These are phyloP conservation scores for Picea engelmannii DNA, from an alignment of 83 land plant species.

Conservation along the genomic window DNA sequence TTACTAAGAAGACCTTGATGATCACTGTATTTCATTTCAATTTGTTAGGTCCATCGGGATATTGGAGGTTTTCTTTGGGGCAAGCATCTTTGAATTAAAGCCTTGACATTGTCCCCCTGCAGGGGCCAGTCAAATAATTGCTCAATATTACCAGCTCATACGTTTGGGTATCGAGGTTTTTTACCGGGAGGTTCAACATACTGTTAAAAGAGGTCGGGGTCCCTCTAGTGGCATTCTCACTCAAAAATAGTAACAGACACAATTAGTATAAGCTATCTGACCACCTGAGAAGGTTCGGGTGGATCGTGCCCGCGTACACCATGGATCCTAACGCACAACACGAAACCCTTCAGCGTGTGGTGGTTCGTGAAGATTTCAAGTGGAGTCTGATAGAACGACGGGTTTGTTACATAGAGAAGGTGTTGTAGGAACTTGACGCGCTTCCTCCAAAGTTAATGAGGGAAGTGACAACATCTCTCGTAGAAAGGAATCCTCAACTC, in stretches of 20 bases:
- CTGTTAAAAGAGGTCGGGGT: conserved; percentile 82
- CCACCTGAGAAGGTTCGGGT: conserved; percentile 45
- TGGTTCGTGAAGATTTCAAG: conserved; percentile 71
- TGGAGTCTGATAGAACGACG: conserved; percentile 46
- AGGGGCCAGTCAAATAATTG: conserved; percentile 72
- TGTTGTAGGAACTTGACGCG: conserved; percentile 31
- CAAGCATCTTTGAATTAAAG: no score
- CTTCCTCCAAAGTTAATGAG: no score
- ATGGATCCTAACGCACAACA: conserved; percentile 61
- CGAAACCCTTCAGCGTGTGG: conserved; percentile 53
- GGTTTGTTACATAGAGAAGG: conserved; percentile 40
- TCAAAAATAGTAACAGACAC: conserved; percentile 48
- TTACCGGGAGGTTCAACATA: conserved; percentile 64
- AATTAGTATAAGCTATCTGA: conserved; percentile 57
- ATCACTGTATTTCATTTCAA: no score
- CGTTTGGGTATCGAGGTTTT: conserved; percentile 40
- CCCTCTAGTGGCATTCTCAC: conserved; percentile 73
- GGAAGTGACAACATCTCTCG: no score
- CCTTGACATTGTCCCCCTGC: no score
- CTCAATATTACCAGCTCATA: conserved; percentile 62
- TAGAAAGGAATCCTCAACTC: no score
- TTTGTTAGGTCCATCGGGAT: no score
- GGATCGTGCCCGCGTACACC: conserved; percentile 73
- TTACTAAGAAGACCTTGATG: no score
- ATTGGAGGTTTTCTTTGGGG: no score